Evolutionary conservation across 257 asterid species (phyloP).

Genomic region (Cynanchum wilfordii): DNA sequence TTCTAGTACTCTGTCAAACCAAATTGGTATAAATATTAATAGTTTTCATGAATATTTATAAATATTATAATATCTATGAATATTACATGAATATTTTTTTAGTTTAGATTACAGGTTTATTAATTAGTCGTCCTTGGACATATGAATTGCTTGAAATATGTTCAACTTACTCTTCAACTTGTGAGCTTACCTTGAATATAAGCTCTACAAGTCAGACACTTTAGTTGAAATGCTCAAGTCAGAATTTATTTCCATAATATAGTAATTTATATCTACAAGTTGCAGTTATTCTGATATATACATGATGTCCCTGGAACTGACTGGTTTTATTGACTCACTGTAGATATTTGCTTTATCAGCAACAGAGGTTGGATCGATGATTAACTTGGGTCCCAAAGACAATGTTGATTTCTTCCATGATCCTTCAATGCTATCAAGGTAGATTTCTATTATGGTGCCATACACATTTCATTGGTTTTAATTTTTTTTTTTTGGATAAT

Average conservation of each 20-base stretch:
- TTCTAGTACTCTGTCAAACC: not conserved
- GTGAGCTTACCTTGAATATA: not conserved
- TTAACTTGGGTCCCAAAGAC: constrained; percentile 63
- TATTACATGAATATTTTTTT: not conserved
- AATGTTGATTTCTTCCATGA: constrained; percentile 93
- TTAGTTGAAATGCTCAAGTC: not conserved
- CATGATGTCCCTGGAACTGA: constrained; percentile 11
- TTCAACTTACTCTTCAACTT: not conserved
- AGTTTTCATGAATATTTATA: not conserved
- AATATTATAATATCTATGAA: too few species aligned
- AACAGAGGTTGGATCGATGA: constrained; percentile 85
- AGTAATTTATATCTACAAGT: not conserved
- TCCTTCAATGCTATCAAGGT: constrained; percentile 88
- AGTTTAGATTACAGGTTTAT: not conserved
- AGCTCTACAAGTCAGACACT: not conserved
- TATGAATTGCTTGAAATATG: not conserved
- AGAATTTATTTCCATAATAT: too few species aligned
- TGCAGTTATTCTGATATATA: not conserved
- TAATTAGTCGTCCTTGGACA: not conserved
- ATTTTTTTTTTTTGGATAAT: not conserved
- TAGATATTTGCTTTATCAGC: constrained; percentile 85
- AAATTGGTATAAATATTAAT: not conserved
- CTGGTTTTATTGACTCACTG: constrained; percentile 17
- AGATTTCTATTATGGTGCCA: constrained; percentile 12
- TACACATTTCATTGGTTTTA: not conserved